Base-by-base conservation (phyloP, 108 stramenopile genomes). In the Poteriospumella lacustris region DNA sequence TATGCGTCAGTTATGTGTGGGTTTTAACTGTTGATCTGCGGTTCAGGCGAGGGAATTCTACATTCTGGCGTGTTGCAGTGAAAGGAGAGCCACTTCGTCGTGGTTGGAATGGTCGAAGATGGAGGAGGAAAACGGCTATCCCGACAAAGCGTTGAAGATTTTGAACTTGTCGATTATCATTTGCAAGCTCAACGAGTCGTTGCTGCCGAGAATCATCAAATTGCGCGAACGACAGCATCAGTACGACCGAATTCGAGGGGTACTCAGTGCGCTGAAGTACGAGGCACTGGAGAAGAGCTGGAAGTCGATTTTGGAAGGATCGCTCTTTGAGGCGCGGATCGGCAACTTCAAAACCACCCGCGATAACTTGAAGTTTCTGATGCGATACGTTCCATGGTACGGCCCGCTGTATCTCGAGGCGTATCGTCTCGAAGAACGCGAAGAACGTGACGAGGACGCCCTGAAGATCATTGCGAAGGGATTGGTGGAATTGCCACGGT, bases 71-170 rank as follows among this genome's bases (percentile, higher is more conserved):
- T 95, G 93, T 47, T 58, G 85, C 43, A 78, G 89, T 28, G 93
- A 96, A 75, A 94, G 94, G 0, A 89, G 85, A 70, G 92, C 93
- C 0, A 84, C 85, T 73, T 94, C 94, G 73, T 93, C 91, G 0
- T 97, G 97, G 97, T 80, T 97, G 60, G 97, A 96, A 78, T 92
- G 90, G 81, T 93, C 94, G 83, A 96, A 95, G 76, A 82, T 97
- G 64, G 95, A 96, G 77, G 95, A 97, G 83, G 95, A 97, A 73
- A 89, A 91, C 56, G 95, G 95, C 0, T 87, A 93, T 59, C 79
- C 91, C 68, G 77, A 81, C 33, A 76, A 82, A 12, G 90, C 91
- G 58, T 76, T 88, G 0, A 81, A 77, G 58, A 91, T 94, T 67
- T 82, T 96, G 3, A 81, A 83, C 44, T 86, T 87, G 58, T 92